Base-by-base conservation (phyloP, 139 green algal genomes). In the Volvox reticuliferus region DNA sequence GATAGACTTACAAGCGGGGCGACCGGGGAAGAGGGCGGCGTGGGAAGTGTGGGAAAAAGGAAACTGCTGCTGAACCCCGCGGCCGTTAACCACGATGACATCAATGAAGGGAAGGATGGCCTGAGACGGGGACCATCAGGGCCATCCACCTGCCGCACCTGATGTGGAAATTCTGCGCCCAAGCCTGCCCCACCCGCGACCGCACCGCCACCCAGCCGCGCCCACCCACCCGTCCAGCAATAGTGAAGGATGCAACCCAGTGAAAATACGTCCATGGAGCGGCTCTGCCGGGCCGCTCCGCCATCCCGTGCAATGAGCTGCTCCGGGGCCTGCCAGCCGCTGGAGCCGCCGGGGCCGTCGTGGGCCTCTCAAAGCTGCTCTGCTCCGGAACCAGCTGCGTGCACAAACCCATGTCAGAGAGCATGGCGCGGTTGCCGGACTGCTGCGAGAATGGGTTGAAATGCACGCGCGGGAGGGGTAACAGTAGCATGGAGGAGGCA, bases 311-410 rank as follows among this genome's bases (percentile, higher is more conserved):
- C 93, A 1, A 95, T 94, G 37, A 99, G 96, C 93, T 98, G 97
- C 96, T 99, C 98, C 1, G 98, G 98, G 1, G 98, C 98, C 93
- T 99, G 98, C 98, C 98, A 99, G n/a, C 98, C 98, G 44, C 93
- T 96, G 93, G 94, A 98, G 90, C 98, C 98, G 32, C 96, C 96
- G 94, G 94, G 33, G 89, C 22, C 68, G 61, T 86, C 22, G 33
- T 96, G 89, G 77, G n/a, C n/a, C 91, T 97, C 87, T 98, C 96
- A 69, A 99, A 99, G 71, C 92, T 96, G 79, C 92, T 95, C 93
- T 98, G 96, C 80, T 99, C 96, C 14, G 94, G 92, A 32, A 96
- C 92, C 55, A 99, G 94, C 75, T 96, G 96, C 92, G 98, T 98
- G 95, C 94, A 96, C 33, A 99, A 96, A 5, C 98, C 98, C 98